Percentiles rank a stretch among this genome's conserved stretches.
These are phyloP conservation scores for Bipolaris bicolor DNA, from an alignment of 2,329 filamentous ascomycete species.

Conservation along the genomic window DNA sequence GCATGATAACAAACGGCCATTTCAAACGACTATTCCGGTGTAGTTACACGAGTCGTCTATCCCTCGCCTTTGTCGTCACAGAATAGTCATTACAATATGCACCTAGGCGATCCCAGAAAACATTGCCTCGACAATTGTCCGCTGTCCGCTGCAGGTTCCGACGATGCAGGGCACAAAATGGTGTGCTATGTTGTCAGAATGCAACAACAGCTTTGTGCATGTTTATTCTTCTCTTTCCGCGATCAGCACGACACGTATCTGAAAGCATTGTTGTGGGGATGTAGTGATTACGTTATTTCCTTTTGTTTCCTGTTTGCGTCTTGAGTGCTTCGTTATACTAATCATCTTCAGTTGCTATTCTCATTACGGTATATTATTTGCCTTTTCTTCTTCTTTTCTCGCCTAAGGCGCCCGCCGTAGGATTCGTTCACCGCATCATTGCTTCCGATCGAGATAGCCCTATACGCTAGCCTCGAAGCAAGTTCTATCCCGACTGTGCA, in stretches of 20 bases:
- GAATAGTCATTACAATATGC: not conserved
- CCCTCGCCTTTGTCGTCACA: not conserved
- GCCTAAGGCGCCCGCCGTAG: not conserved
- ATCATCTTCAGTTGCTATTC: not conserved
- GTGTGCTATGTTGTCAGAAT: not conserved
- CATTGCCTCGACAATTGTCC: not conserved
- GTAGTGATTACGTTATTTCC: constrained; percentile 1
- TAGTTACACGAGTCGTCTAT: not conserved
- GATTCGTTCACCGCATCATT: constrained; percentile 5
- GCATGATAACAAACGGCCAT: constrained; percentile 5
- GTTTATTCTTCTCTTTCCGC: not conserved
- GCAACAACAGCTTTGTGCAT: not conserved
- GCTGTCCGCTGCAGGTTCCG: not conserved
- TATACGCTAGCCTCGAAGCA: constrained; percentile 3
- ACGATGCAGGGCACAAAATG: not conserved
- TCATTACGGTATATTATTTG: not conserved
- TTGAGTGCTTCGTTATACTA: not conserved
- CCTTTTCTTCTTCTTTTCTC: not conserved
- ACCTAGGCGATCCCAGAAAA: constrained; percentile 3
- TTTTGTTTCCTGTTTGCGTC: not conserved
- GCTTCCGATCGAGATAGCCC: constrained; percentile 7
- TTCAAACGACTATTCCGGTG: constrained; percentile 14
- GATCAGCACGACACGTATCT: not conserved
- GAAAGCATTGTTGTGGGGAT: not conserved
- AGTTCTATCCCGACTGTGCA: not conserved